A percentile compares a stretch with the other conserved stretches of the same genome.
Evolutionary conservation across 306 rosid genomes (phyloP).

Genomic region (Coriaria nepalensis): DNA sequence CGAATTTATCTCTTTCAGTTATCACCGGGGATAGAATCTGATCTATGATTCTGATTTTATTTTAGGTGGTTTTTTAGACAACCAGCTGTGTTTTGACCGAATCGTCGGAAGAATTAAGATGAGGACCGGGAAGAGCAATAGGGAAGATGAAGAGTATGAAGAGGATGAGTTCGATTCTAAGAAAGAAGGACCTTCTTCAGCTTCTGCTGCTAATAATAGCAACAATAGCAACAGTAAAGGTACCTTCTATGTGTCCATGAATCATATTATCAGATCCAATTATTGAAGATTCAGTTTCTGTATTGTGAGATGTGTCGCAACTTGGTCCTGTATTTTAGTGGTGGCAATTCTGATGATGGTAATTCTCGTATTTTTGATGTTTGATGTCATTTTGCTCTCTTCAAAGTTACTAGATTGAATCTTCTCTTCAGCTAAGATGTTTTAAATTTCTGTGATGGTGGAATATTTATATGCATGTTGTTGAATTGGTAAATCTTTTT

Average conservation of each 20-base stretch:
- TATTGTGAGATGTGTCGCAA: slow-evolving; percentile 2
- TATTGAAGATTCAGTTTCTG: slow-evolving; percentile 1
- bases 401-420: neutral
- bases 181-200: slow-evolving; percentile 68
- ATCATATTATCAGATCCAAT: slow-evolving; percentile 1
- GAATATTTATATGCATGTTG: neutral
- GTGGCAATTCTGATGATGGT: neutral
- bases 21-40: too few relatives aligned
- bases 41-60: too few relatives aligned
- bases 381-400: neutral
- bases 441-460: neutral
- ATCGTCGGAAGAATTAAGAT: slow-evolving; percentile 15
- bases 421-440: too few relatives aligned
- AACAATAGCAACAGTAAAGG: slow-evolving; percentile 50
- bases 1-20: too few relatives aligned
- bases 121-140: slow-evolving; percentile 68
- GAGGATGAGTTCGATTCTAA: slow-evolving; percentile 58
- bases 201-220: slow-evolving; percentile 23
- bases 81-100: too few relatives aligned
- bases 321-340: neutral
- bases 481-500: too few relatives aligned
- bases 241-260: slow-evolving; percentile 7
- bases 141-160: slow-evolving; percentile 83
- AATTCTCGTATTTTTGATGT: neutral
- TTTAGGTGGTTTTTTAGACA: too few relatives aligned